Conservation (phyloP, 192 early-diverging fungal genomes). For the Podila horticola region DNA sequence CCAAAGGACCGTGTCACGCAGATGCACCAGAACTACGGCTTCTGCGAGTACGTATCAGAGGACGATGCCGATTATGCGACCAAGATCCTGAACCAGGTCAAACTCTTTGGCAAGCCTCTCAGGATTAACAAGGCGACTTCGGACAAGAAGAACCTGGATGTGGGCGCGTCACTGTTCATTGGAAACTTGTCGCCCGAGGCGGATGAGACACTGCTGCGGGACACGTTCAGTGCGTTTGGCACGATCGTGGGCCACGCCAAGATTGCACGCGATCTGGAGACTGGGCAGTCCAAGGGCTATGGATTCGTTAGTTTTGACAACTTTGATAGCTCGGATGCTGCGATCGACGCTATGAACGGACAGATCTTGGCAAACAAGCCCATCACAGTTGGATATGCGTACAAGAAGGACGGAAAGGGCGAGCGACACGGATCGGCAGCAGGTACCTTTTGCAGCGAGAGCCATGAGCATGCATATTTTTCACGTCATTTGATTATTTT, state of each 20-base stretch:
- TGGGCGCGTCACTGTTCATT: conserved; percentile 96
- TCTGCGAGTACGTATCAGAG: conserved; percentile 93
- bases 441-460: conserved; percentile 50
- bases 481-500: background rate
- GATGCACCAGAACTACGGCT: conserved; percentile 94
- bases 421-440: conserved; percentile 96
- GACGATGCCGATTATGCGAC: conserved; percentile 98
- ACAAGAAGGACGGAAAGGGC: conserved; percentile 99
- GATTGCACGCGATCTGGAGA: conserved; percentile 86
- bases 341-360: conserved; percentile 97
- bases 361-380: conserved; percentile 96
- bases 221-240: conserved; percentile 97
- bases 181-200: conserved; percentile 94
- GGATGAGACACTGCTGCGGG: conserved; percentile 91
- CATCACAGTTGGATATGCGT: conserved; percentile 91
- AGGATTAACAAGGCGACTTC: conserved; percentile 95
- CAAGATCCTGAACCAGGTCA: conserved; percentile 97
- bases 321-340: conserved; percentile 97
- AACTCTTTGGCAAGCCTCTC: conserved; percentile 94
- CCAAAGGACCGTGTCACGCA: conserved; percentile 98
- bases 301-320: conserved; percentile 93
- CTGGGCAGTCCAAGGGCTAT: conserved; percentile 91
- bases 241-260: conserved; percentile 72
- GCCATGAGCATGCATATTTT: too few relatives aligned
- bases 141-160: conserved; percentile 87